Evolutionary conservation across 164 flowering plant genomes (phyloP).

Genomic region (Stephania yunnanensis): DNA sequence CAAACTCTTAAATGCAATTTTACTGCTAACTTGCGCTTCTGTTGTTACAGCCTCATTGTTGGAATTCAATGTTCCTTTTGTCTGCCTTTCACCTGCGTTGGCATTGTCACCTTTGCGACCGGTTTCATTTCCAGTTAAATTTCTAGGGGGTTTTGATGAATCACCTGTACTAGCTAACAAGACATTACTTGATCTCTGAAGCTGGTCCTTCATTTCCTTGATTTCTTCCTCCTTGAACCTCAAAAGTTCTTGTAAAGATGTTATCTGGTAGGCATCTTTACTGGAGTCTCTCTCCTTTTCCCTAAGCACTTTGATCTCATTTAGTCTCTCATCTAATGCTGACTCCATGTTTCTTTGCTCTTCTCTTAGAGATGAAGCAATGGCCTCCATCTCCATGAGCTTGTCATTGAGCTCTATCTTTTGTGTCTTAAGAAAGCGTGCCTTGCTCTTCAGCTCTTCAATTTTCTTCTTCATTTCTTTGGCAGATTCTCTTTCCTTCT

Average conservation of each 20-base stretch:
- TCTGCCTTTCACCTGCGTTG: not conserved
- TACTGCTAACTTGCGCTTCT: constrained; percentile 1
- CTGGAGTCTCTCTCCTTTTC: constrained; percentile 17
- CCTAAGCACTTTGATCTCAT: constrained; percentile 37
- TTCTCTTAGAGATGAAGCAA: constrained; percentile 48
- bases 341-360: constrained; percentile 39
- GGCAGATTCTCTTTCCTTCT: constrained; percentile 50
- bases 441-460: constrained; percentile 47
- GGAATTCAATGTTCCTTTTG: too few species aligned
- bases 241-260: constrained; percentile 29
- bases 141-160: constrained; percentile 25
- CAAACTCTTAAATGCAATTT: not conserved
- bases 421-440: constrained; percentile 33
- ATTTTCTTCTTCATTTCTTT: constrained; percentile 39
- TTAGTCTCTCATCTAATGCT: constrained; percentile 45
- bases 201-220: constrained; percentile 36
- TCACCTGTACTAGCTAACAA: constrained; percentile 34
- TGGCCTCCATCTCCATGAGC: constrained; percentile 45
- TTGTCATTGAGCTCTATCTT: constrained; percentile 46
- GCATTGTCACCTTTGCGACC: not conserved
- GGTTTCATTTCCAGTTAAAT: constrained; percentile 12
- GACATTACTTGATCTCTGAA: constrained; percentile 19
- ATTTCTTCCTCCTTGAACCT: constrained; percentile 54
- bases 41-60: not conserved
- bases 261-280: constrained; percentile 21